A percentile compares a stretch with the other conserved stretches of the same genome.
These are phyloP conservation scores for Cetraspora pellucida DNA, from an alignment of 192 early-diverging fungal genomes.

Conservation along the genomic window DNA sequence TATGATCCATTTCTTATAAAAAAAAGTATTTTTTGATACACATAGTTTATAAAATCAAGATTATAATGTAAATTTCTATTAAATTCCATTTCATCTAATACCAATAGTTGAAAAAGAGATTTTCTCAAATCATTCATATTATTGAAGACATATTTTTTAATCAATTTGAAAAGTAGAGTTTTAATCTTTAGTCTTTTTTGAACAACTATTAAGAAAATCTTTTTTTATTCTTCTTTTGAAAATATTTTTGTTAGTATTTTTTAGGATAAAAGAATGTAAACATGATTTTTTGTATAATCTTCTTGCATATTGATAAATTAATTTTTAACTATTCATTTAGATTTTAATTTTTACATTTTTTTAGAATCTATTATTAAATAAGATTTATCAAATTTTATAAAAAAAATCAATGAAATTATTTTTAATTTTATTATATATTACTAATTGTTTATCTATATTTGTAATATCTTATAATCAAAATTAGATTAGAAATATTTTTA, in stretches of 20 bases:
- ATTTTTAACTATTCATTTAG: slow-evolving; percentile 8
- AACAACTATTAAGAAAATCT: neutral
- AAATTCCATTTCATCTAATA: neutral
- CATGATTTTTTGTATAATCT: neutral
- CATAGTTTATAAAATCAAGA: slow-evolving; percentile 26
- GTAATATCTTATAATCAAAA: no score
- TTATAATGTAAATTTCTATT: slow-evolving; percentile 11
- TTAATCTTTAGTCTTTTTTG: slow-evolving; percentile 4
- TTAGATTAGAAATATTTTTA: no score
- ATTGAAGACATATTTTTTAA: slow-evolving; percentile 22
- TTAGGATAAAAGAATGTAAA: slow-evolving; percentile 28
- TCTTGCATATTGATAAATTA: slow-evolving; percentile 21
- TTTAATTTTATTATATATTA: no score
- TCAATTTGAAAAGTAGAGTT: neutral
- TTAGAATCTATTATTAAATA: slow-evolving; percentile 7
- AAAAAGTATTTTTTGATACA: slow-evolving; percentile 16
- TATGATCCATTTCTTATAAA: slow-evolving; percentile 20
- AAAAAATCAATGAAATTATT: no score
- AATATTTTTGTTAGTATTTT: slow-evolving; percentile 7
- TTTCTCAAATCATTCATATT: neutral
- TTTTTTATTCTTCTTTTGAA: slow-evolving; percentile 19
- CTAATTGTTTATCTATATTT: no score
- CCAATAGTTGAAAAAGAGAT: slow-evolving; percentile 4
- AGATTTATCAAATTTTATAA: slow-evolving; percentile 16
- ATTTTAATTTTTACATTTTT: slow-evolving; percentile 4